Conservation (phyloP, 352 stramenopile genomes). For the Pythium guiyangense region DNA sequence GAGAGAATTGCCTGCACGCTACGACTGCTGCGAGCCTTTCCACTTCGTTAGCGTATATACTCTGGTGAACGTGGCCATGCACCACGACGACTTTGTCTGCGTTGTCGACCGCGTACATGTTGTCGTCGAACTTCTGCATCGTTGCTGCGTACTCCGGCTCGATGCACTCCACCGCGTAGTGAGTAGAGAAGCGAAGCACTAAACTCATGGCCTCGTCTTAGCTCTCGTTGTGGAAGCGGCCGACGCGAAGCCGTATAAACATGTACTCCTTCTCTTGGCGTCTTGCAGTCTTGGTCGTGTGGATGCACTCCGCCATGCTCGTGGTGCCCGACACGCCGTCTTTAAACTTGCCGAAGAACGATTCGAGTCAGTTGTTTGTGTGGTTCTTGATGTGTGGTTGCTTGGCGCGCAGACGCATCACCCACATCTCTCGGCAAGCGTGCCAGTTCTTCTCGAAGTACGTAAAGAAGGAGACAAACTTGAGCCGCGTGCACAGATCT, state of each 20-base stretch:
- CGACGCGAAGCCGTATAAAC: constrained; percentile 5
- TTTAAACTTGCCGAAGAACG: constrained; percentile 13
- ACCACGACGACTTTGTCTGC: too few relatives aligned
- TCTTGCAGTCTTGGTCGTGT: not conserved
- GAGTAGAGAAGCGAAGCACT: constrained; percentile 16
- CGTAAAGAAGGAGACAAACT: constrained; percentile 1
- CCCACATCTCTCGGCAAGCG: constrained; percentile 21
- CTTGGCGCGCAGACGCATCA: constrained; percentile 7
- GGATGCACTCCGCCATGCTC: constrained; percentile 12
- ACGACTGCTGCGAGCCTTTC: too few relatives aligned
- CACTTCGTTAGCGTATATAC: too few relatives aligned
- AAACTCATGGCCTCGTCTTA: constrained; percentile 20
- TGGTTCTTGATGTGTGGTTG: constrained; percentile 17
- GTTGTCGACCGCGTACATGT: constrained; percentile 2
- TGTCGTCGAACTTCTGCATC: not conserved
- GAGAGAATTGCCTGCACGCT: too few relatives aligned
- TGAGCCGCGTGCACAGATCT: not conserved
- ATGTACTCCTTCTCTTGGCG: constrained; percentile 12
- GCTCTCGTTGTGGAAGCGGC: constrained; percentile 3
- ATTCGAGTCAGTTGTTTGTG: constrained; percentile 18
- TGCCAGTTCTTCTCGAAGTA: constrained; percentile 26
- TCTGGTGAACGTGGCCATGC: too few relatives aligned
- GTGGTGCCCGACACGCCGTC: not conserved
- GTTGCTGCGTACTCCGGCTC: constrained; percentile 3
- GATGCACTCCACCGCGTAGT: constrained; percentile 13